These are phyloP conservation scores for Hyphopichia buzzinii DNA, from an alignment of 1,139 yeast species.

Conservation along the genomic window DNA sequence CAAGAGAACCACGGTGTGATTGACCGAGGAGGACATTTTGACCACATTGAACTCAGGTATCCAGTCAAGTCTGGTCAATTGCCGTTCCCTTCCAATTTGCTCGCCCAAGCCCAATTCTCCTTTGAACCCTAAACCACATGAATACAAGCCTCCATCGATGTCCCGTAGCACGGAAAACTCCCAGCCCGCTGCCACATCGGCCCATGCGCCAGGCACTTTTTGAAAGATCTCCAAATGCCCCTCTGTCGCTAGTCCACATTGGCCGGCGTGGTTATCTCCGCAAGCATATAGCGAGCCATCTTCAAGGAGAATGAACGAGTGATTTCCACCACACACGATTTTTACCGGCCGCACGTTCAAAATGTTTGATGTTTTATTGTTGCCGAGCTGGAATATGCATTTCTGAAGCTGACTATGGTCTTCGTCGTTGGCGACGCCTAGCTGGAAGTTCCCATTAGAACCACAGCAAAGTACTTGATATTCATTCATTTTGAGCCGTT, in stretches of 20 bases:
- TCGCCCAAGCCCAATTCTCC: slow-evolving; percentile 75
- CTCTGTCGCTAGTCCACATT: slow-evolving; percentile 38
- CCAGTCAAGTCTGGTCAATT: slow-evolving; percentile 15
- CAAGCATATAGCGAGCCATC: slow-evolving; percentile 54
- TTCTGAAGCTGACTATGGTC: slow-evolving; percentile 44
- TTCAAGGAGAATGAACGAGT: slow-evolving; percentile 59
- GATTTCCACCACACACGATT: slow-evolving; percentile 83
- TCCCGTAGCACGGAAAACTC: slow-evolving; percentile 61
- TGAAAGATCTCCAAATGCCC: slow-evolving; percentile 3
- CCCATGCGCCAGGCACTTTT: slow-evolving; percentile 36
- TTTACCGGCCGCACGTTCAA: slow-evolving; percentile 24
- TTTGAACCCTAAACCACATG: slow-evolving; percentile 61
- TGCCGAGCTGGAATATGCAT: slow-evolving; percentile 15
- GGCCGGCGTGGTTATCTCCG: slow-evolving; percentile 62
- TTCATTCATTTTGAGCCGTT: too few relatives aligned
- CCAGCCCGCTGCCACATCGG: slow-evolving; percentile 70
- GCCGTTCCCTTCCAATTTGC: slow-evolving; percentile 8
- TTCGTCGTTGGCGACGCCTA: slow-evolving; percentile 60
- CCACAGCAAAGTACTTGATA: slow-evolving; percentile 60
- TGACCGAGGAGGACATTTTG: slow-evolving; percentile 48
- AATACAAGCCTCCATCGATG: slow-evolving; percentile 37
- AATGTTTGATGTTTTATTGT: slow-evolving; percentile 7
- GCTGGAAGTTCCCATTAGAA: slow-evolving; percentile 77
- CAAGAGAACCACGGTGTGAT: slow-evolving; percentile 51
- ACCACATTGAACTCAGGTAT: slow-evolving; percentile 13